Evolutionary conservation across 1,139 yeast species (phyloP), one percentile per base, ranked within the genome.

Genomic region (Yamadazyma trypodendri): DNA sequence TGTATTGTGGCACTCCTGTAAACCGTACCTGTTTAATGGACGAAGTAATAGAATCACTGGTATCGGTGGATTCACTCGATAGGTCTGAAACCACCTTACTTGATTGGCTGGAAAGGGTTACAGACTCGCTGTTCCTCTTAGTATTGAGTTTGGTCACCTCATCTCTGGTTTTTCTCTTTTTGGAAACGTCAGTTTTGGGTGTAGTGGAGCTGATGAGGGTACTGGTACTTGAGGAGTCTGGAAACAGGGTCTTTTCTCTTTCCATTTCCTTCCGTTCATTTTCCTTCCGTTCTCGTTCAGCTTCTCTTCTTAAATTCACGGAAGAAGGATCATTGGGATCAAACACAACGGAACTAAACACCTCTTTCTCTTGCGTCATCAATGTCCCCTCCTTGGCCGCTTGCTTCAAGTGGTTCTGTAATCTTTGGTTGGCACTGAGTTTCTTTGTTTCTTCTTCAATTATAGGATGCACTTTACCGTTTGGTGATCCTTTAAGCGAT

Each of bases 1-100:
- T 54, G 44, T 75, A 77, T 36, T 65, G 74, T 0, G 76, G 68
- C 3, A 77, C 81, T 1, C 81, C 81, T 3, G 59, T 58, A 44
- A 77, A 77, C 27, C 82, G 54, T 6, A 77, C 81, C 43, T 60
- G 71, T 44, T 75, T 77, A 8, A 52, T 40, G 2, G 39, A 32
- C 12, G 36, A 15, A 27, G 35, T 23, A 10, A 18, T 12, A 4
- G 28, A n/a, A n/a, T 29, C 18, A 11, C 27, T 33, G 10, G 31
- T 24, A 22, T 40, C 44, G 12, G 39, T 36, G n/a, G 46, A 39
- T 2, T 40, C 29, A 8, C 39, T 28, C 2, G 56, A 46, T 11
- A 47, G 24, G 7, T 37, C 42, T 2, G 45, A 39, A 22, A 15
- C 36, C 16, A 35, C 41, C 9, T 44, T 40, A 12, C 35, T 28